Conservation (phyloP, 2,329 filamentous ascomycete genomes). For the Talaromyces sp. region DNA sequence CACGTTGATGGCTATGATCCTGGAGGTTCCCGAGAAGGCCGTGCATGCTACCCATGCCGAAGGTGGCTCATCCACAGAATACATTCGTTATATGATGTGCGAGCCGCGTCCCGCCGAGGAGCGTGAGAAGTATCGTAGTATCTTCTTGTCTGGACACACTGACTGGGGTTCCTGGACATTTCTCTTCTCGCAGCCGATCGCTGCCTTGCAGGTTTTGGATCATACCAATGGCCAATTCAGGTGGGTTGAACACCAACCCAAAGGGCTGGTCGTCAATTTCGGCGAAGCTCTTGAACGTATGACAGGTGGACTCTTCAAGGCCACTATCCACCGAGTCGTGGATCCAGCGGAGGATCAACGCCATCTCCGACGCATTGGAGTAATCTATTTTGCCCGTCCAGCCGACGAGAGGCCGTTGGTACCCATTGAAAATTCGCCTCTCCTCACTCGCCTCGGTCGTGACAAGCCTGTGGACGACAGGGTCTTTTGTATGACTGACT, state of each 20-base stretch:
- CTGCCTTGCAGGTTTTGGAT: constrained; percentile 54
- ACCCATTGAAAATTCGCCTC: constrained; percentile 26
- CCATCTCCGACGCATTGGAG: constrained; percentile 38
- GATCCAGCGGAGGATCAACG: constrained; percentile 46
- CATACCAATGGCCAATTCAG: constrained; percentile 43
- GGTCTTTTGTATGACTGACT: constrained; percentile 2
- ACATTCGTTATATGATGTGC: constrained; percentile 60
- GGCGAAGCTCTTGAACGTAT: constrained; percentile 47
- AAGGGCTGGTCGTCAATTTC: constrained; percentile 49
- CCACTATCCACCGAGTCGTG: constrained; percentile 47
- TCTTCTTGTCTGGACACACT: constrained; percentile 50
- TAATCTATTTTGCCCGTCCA: constrained; percentile 44
- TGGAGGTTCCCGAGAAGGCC: constrained; percentile 1
- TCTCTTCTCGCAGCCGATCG: constrained; percentile 55
- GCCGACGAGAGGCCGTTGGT: constrained; percentile 5
- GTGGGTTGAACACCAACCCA: constrained; percentile 46
- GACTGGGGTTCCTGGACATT: constrained; percentile 54
- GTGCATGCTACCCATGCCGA: not conserved
- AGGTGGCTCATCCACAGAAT: constrained; percentile 30
- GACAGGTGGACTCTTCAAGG: constrained; percentile 48
- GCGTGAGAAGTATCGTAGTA: constrained; percentile 38
- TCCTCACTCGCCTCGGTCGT: constrained; percentile 13
- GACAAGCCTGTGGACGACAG: constrained; percentile 1
- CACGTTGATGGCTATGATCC: constrained; percentile 1
- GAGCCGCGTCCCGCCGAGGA: constrained; percentile 46